These are phyloP conservation scores for Floccularia luteovirens DNA, from an alignment of 768 basidiomycete species.

Conservation along the genomic window DNA sequence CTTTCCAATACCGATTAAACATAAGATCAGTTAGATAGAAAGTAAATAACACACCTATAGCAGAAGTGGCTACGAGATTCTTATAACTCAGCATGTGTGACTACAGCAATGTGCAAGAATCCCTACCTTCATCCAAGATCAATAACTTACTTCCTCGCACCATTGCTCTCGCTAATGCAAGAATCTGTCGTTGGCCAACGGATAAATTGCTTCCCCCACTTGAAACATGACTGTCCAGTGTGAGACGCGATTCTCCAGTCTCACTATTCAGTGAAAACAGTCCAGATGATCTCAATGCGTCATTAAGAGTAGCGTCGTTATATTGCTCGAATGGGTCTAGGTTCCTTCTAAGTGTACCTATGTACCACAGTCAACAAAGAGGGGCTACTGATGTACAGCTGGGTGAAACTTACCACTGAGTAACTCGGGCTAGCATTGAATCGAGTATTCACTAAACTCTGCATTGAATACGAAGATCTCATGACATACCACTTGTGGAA, in stretches of 20 bases:
- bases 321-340: slow-evolving; percentile 50
- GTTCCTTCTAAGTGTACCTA: slow-evolving; percentile 41
- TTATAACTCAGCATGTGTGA: neutral
- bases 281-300: slow-evolving; percentile 25
- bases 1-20: slow-evolving; percentile 12
- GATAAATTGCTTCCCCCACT: slow-evolving; percentile 60
- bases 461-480: slow-evolving; percentile 19
- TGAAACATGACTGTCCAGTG: slow-evolving; percentile 30
- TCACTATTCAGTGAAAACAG: slow-evolving; percentile 22
- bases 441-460: neutral
- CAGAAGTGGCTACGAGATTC: slow-evolving; percentile 28
- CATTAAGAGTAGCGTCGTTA: slow-evolving; percentile 30
- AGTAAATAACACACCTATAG: slow-evolving; percentile 24
- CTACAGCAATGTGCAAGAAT: neutral
- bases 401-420: slow-evolving; percentile 20
- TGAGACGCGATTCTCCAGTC: slow-evolving; percentile 39
- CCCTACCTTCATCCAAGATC: slow-evolving; percentile 49
- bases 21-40: slow-evolving; percentile 26
- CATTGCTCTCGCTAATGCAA: slow-evolving; percentile 53
- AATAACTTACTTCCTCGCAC: slow-evolving; percentile 46
- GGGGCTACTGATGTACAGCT: neutral
- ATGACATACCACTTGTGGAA: slow-evolving; percentile 34
- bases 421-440: slow-evolving; percentile 24
- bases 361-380: slow-evolving; percentile 15
- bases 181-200: slow-evolving; percentile 61